A percentile compares a stretch with the other conserved stretches of the same genome.
Conservation (phyloP, 345 rosid genomes). For the Ceriops zippeliana region DNA sequence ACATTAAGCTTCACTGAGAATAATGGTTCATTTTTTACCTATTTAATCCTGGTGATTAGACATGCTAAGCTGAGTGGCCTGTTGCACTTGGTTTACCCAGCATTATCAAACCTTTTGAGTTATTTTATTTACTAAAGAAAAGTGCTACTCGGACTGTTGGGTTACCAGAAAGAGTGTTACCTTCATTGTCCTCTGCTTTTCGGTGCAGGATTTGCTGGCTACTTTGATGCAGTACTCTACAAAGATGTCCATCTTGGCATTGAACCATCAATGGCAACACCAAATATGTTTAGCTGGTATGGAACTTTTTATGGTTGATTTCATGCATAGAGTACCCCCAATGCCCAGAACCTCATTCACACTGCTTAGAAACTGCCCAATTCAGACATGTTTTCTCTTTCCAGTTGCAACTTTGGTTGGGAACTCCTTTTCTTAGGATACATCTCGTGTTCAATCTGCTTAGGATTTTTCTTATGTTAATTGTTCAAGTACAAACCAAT, state of each 20-base stretch:
- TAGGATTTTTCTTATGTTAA: no score
- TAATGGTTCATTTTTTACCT: background rate
- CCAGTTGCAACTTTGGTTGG: background rate
- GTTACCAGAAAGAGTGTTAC: background rate
- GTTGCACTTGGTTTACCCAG: no score
- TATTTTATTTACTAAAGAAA: background rate
- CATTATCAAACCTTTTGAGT: no score
- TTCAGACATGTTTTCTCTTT: background rate
- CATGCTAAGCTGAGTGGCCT: no score
- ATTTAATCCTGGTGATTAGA: no score
- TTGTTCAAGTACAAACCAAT: no score
- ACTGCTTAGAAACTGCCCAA: background rate
- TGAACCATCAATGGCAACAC: constrained; percentile 87
- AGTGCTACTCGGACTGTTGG: background rate
- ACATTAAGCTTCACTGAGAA: no score
- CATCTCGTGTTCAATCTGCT: no score
- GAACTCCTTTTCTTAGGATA: background rate
- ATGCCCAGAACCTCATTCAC: background rate
- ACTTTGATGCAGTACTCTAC: constrained; percentile 84
- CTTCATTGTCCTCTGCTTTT: background rate
- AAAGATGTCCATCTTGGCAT: constrained; percentile 95
- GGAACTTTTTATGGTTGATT: background rate
- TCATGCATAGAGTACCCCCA: background rate
- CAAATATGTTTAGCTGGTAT: constrained; percentile 99
- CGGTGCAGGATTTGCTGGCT: constrained; percentile 84